Conservation (phyloP, 148 eudicot species). For the Persicaria maculosa region DNA sequence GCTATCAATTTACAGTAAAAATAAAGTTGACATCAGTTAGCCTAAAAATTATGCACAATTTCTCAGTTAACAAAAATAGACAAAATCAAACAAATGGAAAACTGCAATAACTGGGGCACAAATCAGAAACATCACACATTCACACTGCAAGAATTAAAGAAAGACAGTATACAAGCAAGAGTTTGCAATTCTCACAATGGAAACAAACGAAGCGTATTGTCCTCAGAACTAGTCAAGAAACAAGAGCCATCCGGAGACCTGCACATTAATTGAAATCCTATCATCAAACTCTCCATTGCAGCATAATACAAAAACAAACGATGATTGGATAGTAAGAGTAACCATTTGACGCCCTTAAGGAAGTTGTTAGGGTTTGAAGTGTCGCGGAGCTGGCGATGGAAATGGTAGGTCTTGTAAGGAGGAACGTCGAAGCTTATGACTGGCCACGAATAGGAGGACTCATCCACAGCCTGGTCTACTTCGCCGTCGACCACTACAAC, state of each 20-base stretch:
- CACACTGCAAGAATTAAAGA: not conserved
- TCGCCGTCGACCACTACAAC: not conserved
- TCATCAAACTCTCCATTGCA: not conserved
- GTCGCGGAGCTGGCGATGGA: conserved; percentile 58
- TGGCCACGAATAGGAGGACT: conserved; percentile 39
- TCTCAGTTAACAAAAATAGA: not conserved
- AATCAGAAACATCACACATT: not conserved
- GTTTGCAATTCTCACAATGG: conserved; percentile 38
- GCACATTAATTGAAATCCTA: conserved; percentile 9
- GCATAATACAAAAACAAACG: not conserved
- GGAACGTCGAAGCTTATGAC: conserved; percentile 42
- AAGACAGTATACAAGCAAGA: not conserved
- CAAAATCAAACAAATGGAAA: not conserved
- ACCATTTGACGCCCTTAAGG: conserved; percentile 84
- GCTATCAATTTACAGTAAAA: not conserved
- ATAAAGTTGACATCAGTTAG: not conserved
- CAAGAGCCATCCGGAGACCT: conserved; percentile 97
- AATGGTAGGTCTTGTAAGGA: conserved; percentile 64
- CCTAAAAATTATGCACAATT: not conserved
- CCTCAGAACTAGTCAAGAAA: conserved; percentile 67
- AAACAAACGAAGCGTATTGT: conserved; percentile 62
- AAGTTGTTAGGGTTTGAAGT: conserved; percentile 76
- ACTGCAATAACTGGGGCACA: not conserved
- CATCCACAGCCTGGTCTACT: not conserved
- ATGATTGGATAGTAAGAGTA: not conserved